These are phyloP conservation scores for Talaromyces ruber DNA, from an alignment of 495 filamentous ascomycete species.

Conservation along the genomic window DNA sequence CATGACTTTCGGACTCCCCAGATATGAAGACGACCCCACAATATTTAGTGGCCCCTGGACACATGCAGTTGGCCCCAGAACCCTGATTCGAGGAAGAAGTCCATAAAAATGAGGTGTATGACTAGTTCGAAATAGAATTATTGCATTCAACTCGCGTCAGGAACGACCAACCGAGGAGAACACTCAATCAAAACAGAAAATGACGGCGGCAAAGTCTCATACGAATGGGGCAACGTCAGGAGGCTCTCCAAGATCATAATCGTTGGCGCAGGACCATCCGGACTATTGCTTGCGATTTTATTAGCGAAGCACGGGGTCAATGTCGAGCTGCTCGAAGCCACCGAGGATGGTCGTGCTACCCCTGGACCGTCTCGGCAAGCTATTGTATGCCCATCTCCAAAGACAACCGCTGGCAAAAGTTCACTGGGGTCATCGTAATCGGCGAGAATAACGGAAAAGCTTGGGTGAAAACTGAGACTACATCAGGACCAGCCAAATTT, in stretches of 20 bases:
- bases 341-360: constrained; percentile 38
- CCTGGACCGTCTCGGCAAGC: constrained; percentile 32
- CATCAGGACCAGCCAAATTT: constrained; percentile 26
- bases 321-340: constrained; percentile 43
- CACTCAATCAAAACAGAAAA: too few relatives aligned
- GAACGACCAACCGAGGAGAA: too few relatives aligned
- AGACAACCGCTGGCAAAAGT: constrained; percentile 31
- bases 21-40: neutral
- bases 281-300: constrained; percentile 46
- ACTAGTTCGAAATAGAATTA: too few relatives aligned
- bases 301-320: constrained; percentile 44
- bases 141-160: neutral
- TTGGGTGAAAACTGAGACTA: constrained; percentile 42
- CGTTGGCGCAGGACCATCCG: constrained; percentile 49
- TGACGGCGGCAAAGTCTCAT: neutral
- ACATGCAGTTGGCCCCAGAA: neutral
- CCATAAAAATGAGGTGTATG: neutral
- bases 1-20: neutral
- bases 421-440: constrained; percentile 41
- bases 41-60: neutral
- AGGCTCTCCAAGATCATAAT: constrained; percentile 31
- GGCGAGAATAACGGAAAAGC: constrained; percentile 41
- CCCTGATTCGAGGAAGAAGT: neutral
- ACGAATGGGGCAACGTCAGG: neutral
- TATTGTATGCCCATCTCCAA: constrained; percentile 40